Evolutionary conservation across 805 yeast species (phyloP), one percentile per base, ranked within the genome.

Genomic region (Wickerhamomyces mucosus): DNA sequence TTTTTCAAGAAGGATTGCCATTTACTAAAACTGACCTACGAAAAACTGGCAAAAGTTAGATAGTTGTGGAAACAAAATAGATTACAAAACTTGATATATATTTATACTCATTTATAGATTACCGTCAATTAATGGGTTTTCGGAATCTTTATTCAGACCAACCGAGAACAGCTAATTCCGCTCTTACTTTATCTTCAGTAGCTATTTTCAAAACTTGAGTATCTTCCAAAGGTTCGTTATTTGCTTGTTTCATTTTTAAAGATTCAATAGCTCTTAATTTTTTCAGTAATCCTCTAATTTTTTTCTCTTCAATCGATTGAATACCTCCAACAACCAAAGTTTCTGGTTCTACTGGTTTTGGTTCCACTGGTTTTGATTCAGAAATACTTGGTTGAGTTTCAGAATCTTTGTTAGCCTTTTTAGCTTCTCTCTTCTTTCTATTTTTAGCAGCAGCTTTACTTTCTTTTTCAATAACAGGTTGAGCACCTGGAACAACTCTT

Each of bases 231-330:
- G 75, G 67, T 41, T 86, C 96, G 30, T 89, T 94, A 34, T 63
- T 65, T 7, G 79, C 81, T 59, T 83, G 86, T 55, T 89, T 83
- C 65, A 72, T 72, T 58, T 88, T 88, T 49, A 92, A 69, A 33
- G 75, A 76, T 56, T 88, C 95, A 46, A 92, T 92, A n/a, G 98
- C 96, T 51, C 97, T 72, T 41, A 89, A 69, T 60, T 92, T 92
- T 64, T 92, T 92, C 58, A 88, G 69, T 54, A 92, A 67, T 20
- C 92, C 76, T 55, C 98, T 73, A 41, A 85, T 78, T 59, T 88
- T 86, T 68, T 88, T 92, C 47, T 89, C 97, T 58, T 89, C 96
- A 25, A 83, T 67, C 9, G 83, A 72, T 22, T 64, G 65, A 16
- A 73, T 73, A 26, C 80, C 83, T 17, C 81, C 81, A 36, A 67